Conservation (phyloP, 176 grass and related monocot genomes). For the Aegilops longissima region DNA sequence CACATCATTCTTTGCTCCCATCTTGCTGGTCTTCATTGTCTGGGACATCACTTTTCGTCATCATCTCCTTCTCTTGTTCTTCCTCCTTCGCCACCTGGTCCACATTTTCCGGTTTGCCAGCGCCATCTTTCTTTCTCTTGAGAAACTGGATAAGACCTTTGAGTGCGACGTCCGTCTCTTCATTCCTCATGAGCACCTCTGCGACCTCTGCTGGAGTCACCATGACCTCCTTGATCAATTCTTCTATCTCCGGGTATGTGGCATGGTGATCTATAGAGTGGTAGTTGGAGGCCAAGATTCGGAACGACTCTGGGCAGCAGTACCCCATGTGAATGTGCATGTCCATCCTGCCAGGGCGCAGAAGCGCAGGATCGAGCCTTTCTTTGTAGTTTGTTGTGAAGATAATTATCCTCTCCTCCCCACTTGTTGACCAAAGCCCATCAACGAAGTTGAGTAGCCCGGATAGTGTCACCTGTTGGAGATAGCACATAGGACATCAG, state of each 20-base stretch:
- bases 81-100: constrained; percentile 9
- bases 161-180: constrained; percentile 50
- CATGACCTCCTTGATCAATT: constrained; percentile 53
- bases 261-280: constrained; percentile 47
- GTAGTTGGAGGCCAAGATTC: constrained; percentile 73
- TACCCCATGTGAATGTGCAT: constrained; percentile 95
- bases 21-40: constrained; percentile 17
- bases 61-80: constrained; percentile 6
- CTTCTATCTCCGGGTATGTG: constrained; percentile 66
- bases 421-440: constrained; percentile 76
- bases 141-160: constrained; percentile 61
- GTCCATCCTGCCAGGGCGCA: constrained; percentile 86
- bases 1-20: constrained; percentile 28
- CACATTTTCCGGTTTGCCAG: constrained; percentile 19
- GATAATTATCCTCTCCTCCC: constrained; percentile 87
- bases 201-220: constrained; percentile 84
- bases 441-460: constrained; percentile 94
- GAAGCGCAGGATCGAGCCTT: constrained; percentile 73
- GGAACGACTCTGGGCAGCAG: constrained; percentile 62
- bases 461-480: constrained; percentile 65
- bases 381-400: constrained; percentile 96
- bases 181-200: constrained; percentile 79
- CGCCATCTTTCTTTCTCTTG: constrained; percentile 43
- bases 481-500: neutral
- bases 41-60: constrained; percentile 11